phyloP scores from a whole-genome alignment of 257 asterid species.

The Gynochthodes officinalis region DNA sequence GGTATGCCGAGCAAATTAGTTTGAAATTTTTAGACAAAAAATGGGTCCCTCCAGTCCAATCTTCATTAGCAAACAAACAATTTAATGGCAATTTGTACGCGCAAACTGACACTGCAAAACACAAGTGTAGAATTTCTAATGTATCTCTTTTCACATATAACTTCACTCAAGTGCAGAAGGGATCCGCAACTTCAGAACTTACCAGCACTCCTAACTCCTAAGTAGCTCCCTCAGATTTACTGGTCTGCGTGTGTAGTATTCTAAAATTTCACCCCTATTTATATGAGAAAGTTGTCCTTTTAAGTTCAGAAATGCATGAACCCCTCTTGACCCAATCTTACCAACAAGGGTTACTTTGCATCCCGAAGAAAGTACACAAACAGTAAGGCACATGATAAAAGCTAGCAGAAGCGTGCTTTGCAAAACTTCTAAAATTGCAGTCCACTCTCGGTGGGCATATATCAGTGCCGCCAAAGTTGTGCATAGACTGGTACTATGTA shows the following conservation, averaged over 20 bases:
- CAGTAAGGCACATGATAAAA: not conserved
- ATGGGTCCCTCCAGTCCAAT: not conserved
- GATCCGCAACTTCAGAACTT: not conserved
- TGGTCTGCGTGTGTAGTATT: too few species aligned
- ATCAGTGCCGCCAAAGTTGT: constrained; percentile 38
- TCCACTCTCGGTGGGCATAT: constrained; percentile 26
- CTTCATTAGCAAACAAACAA: not conserved
- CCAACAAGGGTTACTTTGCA: not conserved
- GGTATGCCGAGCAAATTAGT: not conserved
- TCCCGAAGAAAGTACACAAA: not conserved
- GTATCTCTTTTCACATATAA: not conserved
- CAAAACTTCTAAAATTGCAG: constrained; percentile 26
- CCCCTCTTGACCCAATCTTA: not conserved
- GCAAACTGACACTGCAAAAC: too few species aligned
- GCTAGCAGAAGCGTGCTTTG: constrained; percentile 2
- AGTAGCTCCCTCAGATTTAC: not conserved
- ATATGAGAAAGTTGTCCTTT: not conserved
- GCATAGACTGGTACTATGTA: not conserved
- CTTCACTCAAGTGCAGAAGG: not conserved
- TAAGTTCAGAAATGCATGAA: not conserved
- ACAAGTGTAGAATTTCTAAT: too few species aligned
- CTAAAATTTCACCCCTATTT: not conserved
- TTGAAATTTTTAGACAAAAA: not conserved
- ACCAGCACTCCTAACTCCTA: not conserved
- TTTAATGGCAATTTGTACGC: not conserved